Base-by-base conservation (phyloP, 257 asterid genomes). In the Coffea canephora region DNA sequence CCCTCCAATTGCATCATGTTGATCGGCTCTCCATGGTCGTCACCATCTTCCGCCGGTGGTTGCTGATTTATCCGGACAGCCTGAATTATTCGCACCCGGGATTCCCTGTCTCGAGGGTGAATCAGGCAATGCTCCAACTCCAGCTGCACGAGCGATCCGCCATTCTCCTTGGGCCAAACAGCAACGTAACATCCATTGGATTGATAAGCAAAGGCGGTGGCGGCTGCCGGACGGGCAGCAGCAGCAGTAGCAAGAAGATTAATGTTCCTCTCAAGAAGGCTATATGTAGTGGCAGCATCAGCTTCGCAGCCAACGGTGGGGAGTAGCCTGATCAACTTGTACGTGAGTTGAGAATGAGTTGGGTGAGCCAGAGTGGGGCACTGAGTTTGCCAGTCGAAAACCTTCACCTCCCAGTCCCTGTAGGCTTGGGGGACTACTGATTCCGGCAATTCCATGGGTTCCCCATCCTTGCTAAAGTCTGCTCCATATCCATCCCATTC, bases 401-500 rank as follows among this genome's bases (percentile, higher is more conserved):
- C 98, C 77, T 89, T 84, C 1, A 95, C 98, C 79, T 93, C 98
- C 98, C 99, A 95, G 78, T 93, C 98, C 73, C 97, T 81, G 84
- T 83, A 93, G 25, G 98, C 98, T 82, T 89, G 97, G 3, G 98
- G 99, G 6, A 93, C 97, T 71, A 93, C 98, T 12, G 79, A 80
- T 50, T 95, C 99, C 0, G 99, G 99, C 43, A 95, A 80, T 49
- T 95, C 94, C 48, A 87, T 76, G 0, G 99, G 89, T 64, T 89
- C 68, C 55, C 97, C 99, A 1, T 85, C 86, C 78, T 82, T 85
- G 52, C 88, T 87, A 84, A 95, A 95, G 73, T 95, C 94, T 5
- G 97, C 99, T 67, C 97, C 97, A 19, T 86, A 93, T 31, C 99
- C 98, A 78, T 95, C 98, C 99, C 98, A 95, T 87, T 95, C 99